phyloP scores from a whole-genome alignment of 2,329 filamentous ascomycete species.

The Calonectria crousiana region DNA sequence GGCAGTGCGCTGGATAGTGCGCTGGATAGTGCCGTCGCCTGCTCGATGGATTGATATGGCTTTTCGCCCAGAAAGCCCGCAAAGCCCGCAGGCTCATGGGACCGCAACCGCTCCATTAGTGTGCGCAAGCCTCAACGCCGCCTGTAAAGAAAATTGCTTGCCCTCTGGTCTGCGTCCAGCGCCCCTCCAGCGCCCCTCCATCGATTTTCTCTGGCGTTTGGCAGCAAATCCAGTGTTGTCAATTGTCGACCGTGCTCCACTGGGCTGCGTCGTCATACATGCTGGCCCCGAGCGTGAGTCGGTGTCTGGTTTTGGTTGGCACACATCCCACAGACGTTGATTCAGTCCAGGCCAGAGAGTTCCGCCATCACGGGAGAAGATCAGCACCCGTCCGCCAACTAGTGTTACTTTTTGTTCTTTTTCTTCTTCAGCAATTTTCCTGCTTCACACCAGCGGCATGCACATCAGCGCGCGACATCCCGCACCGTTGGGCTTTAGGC shows the following conservation, averaged over 20 bases:
- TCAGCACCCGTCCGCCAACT: conserved; percentile 1
- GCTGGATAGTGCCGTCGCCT: background rate
- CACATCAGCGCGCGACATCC: conserved; percentile 13
- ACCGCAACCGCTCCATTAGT: background rate
- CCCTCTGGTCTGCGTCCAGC: conserved; percentile 33
- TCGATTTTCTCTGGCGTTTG: background rate
- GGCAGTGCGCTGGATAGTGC: background rate
- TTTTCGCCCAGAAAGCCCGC: background rate
- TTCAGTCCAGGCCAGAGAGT: conserved; percentile 7
- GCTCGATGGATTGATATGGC: conserved; percentile 16
- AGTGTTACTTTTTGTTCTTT: conserved; percentile 1
- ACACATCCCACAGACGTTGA: conserved; percentile 8
- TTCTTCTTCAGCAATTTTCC: conserved; percentile 4
- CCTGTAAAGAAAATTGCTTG: conserved; percentile 7
- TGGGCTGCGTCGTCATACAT: conserved; percentile 21
- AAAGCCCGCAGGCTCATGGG: background rate
- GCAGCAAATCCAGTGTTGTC: background rate
- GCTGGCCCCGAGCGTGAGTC: conserved; percentile 12
- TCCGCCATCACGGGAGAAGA: conserved; percentile 7
- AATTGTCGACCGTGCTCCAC: conserved; percentile 14
- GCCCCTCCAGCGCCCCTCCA: conserved; percentile 18
- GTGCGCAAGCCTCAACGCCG: background rate
- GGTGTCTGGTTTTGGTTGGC: conserved; percentile 8
- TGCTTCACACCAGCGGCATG: conserved; percentile 8
- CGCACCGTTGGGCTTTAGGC: background rate